Evolutionary conservation across 805 yeast genomes (phyloP).

Genomic region (Schizosaccharomyces osmophilus): DNA sequence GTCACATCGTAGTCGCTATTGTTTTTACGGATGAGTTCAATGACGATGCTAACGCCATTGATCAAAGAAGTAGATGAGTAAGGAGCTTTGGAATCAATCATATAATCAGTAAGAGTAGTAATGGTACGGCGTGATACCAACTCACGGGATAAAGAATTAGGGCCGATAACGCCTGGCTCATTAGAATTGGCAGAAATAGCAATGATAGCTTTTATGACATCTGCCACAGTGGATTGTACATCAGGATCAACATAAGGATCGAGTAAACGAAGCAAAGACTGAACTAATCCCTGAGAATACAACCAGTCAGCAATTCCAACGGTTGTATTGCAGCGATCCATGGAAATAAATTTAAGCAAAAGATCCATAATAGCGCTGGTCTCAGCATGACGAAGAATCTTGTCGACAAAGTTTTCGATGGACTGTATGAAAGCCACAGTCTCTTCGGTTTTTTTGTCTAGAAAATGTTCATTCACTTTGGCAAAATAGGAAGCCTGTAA

Average conservation of each 20-base stretch:
- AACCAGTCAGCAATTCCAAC: slow-evolving; percentile 45
- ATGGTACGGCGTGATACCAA: slow-evolving; percentile 55
- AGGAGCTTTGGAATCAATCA: slow-evolving; percentile 22
- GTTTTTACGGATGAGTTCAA: slow-evolving; percentile 82
- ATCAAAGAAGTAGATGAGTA: slow-evolving; percentile 38
- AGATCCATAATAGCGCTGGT: slow-evolving; percentile 90
- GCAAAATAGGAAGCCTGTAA: slow-evolving; percentile 68
- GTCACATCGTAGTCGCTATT: slow-evolving; percentile 85
- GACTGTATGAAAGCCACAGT: slow-evolving; percentile 44
- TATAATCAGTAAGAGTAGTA: slow-evolving; percentile 41
- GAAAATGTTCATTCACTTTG: slow-evolving; percentile 69
- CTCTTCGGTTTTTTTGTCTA: slow-evolving; percentile 59
- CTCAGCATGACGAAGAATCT: slow-evolving; percentile 65
- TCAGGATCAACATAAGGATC: slow-evolving; percentile 43
- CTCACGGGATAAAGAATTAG: slow-evolving; percentile 80
- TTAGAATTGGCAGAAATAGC: slow-evolving; percentile 83
- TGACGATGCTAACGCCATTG: slow-evolving; percentile 82
- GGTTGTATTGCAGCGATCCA: slow-evolving; percentile 74
- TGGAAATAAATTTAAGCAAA: slow-evolving; percentile 62
- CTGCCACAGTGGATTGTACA: slow-evolving; percentile 82
- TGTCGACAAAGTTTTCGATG: slow-evolving; percentile 47
- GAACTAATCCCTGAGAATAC: slow-evolving; percentile 47
- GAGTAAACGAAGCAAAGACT: slow-evolving; percentile 44
- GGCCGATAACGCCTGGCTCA: slow-evolving; percentile 81
- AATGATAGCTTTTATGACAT: slow-evolving; percentile 77